These are phyloP conservation scores for Ogataea methylovora DNA, from an alignment of 805 yeast species.

Conservation along the genomic window DNA sequence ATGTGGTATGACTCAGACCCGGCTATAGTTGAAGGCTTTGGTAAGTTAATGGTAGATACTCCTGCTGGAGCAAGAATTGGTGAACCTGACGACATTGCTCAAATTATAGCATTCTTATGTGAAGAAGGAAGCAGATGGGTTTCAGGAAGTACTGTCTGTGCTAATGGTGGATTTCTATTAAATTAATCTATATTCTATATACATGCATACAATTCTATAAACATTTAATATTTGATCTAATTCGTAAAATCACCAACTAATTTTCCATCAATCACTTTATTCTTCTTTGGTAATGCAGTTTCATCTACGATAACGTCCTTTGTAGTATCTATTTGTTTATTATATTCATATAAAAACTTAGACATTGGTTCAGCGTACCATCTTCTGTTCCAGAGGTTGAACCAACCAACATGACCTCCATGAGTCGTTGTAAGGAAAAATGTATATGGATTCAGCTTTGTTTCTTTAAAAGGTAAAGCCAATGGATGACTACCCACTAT, in stretches of 20 bases:
- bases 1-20: slow-evolving; percentile 10
- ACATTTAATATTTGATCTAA: not conserved
- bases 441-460: slow-evolving; percentile 50
- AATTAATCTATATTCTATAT: slow-evolving; percentile 1
- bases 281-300: slow-evolving; percentile 6
- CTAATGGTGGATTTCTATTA: slow-evolving; percentile 10
- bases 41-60: slow-evolving; percentile 4
- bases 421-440: slow-evolving; percentile 49
- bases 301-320: slow-evolving; percentile 4
- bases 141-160: slow-evolving; percentile 9
- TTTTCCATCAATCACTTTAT: slow-evolving; percentile 10
- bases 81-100: slow-evolving; percentile 13
- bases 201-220: not conserved
- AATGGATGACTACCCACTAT: slow-evolving; percentile 40
- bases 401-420: slow-evolving; percentile 88
- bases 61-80: slow-evolving; percentile 15
- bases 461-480: slow-evolving; percentile 44
- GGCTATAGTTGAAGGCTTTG: slow-evolving; percentile 6
- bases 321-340: slow-evolving; percentile 8
- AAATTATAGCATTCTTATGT: slow-evolving; percentile 10
- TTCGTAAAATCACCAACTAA: slow-evolving; percentile 5
- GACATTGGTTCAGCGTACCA: slow-evolving; percentile 58
- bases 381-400: slow-evolving; percentile 46
- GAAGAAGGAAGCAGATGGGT: slow-evolving; percentile 12
- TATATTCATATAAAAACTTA: slow-evolving; percentile 23